Base-by-base conservation (phyloP, 2,329 filamentous ascomycete genomes). In the Colletotrichum cordylinicola region DNA sequence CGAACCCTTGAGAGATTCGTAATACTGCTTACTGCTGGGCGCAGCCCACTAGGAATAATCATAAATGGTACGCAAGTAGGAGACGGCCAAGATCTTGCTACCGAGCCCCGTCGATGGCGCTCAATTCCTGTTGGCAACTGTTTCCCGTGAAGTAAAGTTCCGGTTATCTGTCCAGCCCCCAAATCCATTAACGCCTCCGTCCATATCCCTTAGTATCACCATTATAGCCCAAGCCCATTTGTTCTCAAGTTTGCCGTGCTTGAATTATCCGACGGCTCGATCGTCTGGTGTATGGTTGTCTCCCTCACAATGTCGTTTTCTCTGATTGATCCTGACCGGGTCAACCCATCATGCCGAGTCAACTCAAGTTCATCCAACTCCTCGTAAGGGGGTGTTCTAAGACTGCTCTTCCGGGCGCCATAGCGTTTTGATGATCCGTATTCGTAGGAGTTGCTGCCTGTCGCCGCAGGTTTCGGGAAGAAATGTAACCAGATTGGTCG, bases 401-500 rank as follows among this genome's bases (percentile, higher is more conserved):
- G 21, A 61, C 61, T 65, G 43, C 27, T 55, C 15, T 76, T 76
- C 2, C 61, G 69, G n/a, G 31, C 68, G 4, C 24, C 65, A 15
- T 31, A 33, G 1, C 76, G 67, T 35, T 61, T 56, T 7, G 67
- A 76, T 13, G 72, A 70, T 13, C 70, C 73, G 31, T 76, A 77
- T 1, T 73, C 61, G 29, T 77, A 74, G 5, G 73, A 70, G 27
- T 35, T 55, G 39, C 18, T 72, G 3, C 65, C 69, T 4, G 73
- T 74, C 4, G 27, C 43, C 6, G 39, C 62, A 15, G 58, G 37
- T 27, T 70, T 76, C 5, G 76, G 73, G 60, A 73, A 60, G 56
- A 76, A 75, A 29, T 81, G 71, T 13, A 79, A 74, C 64, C 77
- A 81, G 8, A 83, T 70, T 21, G 83, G 83, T 7, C 84, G 81